phyloP scores from a whole-genome alignment of 2,329 filamentous ascomycete species.

The Venturia aucupariae region DNA sequence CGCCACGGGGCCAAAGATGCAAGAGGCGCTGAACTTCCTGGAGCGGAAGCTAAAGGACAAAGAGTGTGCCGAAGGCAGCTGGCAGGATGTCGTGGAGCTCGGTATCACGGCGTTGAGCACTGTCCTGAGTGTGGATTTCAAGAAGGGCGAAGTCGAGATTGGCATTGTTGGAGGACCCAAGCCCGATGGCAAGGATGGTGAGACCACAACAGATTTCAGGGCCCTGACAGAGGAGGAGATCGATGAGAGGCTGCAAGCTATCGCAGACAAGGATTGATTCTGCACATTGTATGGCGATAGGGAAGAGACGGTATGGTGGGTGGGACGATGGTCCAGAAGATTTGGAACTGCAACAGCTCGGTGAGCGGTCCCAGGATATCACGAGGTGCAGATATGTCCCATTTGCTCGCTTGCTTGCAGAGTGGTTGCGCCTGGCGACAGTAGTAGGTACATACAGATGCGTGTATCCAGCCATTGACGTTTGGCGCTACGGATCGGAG shows the following conservation, averaged over 20 bases:
- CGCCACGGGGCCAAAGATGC: slow-evolving; percentile 92
- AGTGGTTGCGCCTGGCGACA: neutral
- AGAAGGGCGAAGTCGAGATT: slow-evolving; percentile 97
- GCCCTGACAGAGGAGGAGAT: slow-evolving; percentile 95
- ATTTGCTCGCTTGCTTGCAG: neutral
- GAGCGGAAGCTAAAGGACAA: slow-evolving; percentile 99
- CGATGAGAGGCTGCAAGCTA: slow-evolving; percentile 93
- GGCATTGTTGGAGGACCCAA: slow-evolving; percentile 89
- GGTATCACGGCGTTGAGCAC: slow-evolving; percentile 93
- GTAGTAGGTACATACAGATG: neutral
- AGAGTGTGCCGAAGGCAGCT: slow-evolving; percentile 80
- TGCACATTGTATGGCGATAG: neutral
- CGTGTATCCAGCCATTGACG: slow-evolving; percentile 2
- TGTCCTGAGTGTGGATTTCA: slow-evolving; percentile 97
- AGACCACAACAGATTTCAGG: slow-evolving; percentile 66
- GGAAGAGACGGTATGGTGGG: slow-evolving; percentile 5
- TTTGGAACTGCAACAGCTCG: neutral
- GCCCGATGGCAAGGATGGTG: slow-evolving; percentile 69
- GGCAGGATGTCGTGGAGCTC: slow-evolving; percentile 96
- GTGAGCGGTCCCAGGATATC: neutral
- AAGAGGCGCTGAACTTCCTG: slow-evolving; percentile 95
- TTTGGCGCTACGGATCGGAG: neutral
- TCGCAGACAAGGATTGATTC: slow-evolving; percentile 88
- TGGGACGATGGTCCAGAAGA: neutral
- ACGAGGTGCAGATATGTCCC: neutral